Evolutionary conservation across 2,329 filamentous ascomycete genomes (phyloP).

Genomic region (Fusarium floridanum): DNA sequence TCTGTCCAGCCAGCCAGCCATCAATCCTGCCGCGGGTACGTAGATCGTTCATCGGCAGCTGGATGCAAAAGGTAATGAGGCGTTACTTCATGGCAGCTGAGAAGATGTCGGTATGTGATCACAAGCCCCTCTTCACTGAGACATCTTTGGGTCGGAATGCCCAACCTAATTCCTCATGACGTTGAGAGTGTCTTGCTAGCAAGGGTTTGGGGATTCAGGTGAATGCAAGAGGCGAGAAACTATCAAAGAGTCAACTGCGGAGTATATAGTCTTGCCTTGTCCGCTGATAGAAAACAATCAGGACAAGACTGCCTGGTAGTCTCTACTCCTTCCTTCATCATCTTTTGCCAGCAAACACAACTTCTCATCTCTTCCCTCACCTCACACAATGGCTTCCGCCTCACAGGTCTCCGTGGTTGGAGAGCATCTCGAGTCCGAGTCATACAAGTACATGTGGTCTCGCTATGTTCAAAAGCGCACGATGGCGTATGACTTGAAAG

Average conservation of each 20-base stretch:
- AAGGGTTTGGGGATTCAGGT: too few relatives aligned
- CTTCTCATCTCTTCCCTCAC: neutral
- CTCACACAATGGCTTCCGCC: neutral
- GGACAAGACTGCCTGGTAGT: neutral
- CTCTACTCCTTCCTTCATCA: neutral
- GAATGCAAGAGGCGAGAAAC: neutral
- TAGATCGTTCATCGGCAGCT: neutral
- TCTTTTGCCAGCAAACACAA: neutral
- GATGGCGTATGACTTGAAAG: constrained; percentile 19
- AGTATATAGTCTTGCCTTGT: neutral
- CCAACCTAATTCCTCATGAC: neutral
- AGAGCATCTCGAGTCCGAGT: neutral
- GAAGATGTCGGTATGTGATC: constrained; percentile 7
- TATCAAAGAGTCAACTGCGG: neutral
- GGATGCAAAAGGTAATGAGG: neutral
- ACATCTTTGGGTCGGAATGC: neutral
- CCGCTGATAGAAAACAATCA: neutral
- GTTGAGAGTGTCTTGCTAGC: neutral
- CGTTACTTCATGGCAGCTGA: neutral
- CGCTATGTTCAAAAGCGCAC: constrained; percentile 19
- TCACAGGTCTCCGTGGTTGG: neutral
- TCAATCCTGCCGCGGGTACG: neutral
- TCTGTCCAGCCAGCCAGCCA: neutral
- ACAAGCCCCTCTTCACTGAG: neutral
- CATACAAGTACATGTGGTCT: constrained; percentile 32